Evolutionary conservation across 441 rosid species (phyloP).

Genomic region (Gossypium lobatum): DNA sequence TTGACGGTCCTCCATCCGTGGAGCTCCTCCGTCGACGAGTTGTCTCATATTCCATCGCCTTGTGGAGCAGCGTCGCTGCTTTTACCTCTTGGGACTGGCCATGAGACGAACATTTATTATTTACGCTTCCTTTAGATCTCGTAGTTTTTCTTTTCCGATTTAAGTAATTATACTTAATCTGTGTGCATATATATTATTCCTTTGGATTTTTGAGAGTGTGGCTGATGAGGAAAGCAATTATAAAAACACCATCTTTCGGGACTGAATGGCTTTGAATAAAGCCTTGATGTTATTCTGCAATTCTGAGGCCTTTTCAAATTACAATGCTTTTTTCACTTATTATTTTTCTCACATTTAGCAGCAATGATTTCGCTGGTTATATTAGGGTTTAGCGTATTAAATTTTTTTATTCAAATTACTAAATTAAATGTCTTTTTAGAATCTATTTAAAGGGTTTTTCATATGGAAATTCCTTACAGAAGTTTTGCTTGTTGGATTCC

Average conservation of each 20-base stretch:
- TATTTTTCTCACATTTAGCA: neutral
- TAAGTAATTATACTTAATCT: too few relatives aligned
- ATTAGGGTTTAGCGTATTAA: neutral
- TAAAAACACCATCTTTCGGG: constrained; percentile 16
- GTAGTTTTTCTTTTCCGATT: too few relatives aligned
- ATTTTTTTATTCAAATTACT: neutral
- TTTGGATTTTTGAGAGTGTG: neutral
- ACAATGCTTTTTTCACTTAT: neutral
- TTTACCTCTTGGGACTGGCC: constrained; percentile 48
- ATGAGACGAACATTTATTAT: constrained; percentile 33
- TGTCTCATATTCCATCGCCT: constrained; percentile 58
- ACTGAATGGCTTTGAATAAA: constrained; percentile 7
- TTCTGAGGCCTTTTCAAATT: constrained; percentile 5
- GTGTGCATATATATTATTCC: too few relatives aligned
- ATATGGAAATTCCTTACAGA: too few relatives aligned
- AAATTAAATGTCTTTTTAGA: neutral
- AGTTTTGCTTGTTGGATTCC: too few relatives aligned
- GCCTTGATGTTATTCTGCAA: constrained; percentile 16
- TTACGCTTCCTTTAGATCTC: too few relatives aligned
- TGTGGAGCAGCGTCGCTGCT: constrained; percentile 51
- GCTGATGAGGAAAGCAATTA: neutral
- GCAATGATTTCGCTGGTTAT: neutral
- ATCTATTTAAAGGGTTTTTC: neutral
- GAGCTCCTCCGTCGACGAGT: constrained; percentile 18
- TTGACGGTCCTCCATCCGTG: constrained; percentile 1